Conservation (phyloP, 2,329 filamentous ascomycete species). For the Myriosclerotinia duriaeana region DNA sequence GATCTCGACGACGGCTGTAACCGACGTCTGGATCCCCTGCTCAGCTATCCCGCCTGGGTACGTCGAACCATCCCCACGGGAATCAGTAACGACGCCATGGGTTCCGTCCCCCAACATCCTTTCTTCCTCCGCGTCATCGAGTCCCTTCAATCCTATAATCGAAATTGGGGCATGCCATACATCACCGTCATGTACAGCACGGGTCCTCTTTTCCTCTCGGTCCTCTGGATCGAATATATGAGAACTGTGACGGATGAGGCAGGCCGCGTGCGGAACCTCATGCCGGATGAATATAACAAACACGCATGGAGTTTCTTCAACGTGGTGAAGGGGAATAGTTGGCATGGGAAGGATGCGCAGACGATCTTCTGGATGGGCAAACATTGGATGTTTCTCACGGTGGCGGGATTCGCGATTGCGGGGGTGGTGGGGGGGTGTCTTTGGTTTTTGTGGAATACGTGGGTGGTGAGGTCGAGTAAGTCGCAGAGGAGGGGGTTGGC, state of each 20-base stretch:
- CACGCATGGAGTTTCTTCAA: slow-evolving; percentile 71
- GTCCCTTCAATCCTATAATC: slow-evolving; percentile 64
- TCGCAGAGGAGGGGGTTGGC: slow-evolving; percentile 26
- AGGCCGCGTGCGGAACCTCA: slow-evolving; percentile 64
- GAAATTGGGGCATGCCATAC: slow-evolving; percentile 63
- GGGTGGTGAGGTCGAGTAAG: slow-evolving; percentile 31
- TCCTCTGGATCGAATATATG: slow-evolving; percentile 75
- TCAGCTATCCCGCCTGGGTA: slow-evolving; percentile 68
- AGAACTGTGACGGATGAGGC: slow-evolving; percentile 48
- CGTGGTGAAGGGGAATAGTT: slow-evolving; percentile 46
- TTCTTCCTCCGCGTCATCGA: slow-evolving; percentile 72
- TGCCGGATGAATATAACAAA: slow-evolving; percentile 68
- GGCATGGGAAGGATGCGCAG: slow-evolving; percentile 50
- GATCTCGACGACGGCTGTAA: slow-evolving; percentile 61
- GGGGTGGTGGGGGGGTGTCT: slow-evolving; percentile 34
- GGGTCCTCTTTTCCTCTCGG: slow-evolving; percentile 71
- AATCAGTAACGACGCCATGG: slow-evolving; percentile 81
- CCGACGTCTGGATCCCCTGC: slow-evolving; percentile 56
- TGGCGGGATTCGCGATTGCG: slow-evolving; percentile 40
- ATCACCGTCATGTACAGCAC: slow-evolving; percentile 80
- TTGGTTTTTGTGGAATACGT: slow-evolving; percentile 38
- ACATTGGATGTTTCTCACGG: slow-evolving; percentile 43
- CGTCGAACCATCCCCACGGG: slow-evolving; percentile 72
- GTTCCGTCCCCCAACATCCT: slow-evolving; percentile 67
- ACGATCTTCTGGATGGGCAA: slow-evolving; percentile 52